Evolutionary conservation across 2,329 filamentous ascomycete species (phyloP).

Genomic region (Fusarium subtropicale): DNA sequence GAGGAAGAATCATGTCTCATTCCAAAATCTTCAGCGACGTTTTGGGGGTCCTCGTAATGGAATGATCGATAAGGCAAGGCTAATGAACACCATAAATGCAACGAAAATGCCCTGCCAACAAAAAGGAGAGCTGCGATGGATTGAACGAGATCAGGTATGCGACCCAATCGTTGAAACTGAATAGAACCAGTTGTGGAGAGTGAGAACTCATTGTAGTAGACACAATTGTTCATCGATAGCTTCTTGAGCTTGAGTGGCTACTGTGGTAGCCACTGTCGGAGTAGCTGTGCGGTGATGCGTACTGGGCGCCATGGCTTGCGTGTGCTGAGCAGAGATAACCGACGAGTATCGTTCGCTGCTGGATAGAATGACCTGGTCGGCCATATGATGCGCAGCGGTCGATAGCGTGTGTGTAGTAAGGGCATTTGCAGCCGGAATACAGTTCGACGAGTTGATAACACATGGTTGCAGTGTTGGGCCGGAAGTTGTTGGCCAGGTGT

Average conservation of each 20-base stretch:
- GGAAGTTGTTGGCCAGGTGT: slow-evolving; percentile 33
- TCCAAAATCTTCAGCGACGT: slow-evolving; percentile 50
- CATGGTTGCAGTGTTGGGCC: slow-evolving; percentile 64
- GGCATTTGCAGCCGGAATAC: slow-evolving; percentile 86
- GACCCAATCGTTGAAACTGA: slow-evolving; percentile 61
- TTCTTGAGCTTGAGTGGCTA: slow-evolving; percentile 58
- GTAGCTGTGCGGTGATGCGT: slow-evolving; percentile 57
- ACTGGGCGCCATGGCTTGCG: slow-evolving; percentile 53
- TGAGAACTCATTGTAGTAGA: slow-evolving; percentile 63
- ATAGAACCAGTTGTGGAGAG: slow-evolving; percentile 56
- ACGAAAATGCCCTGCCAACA: slow-evolving; percentile 60
- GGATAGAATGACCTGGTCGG: slow-evolving; percentile 75
- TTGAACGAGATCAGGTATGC: slow-evolving; percentile 61
- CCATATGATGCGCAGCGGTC: slow-evolving; percentile 84
- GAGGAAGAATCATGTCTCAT: slow-evolving; percentile 42
- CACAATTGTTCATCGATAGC: slow-evolving; percentile 65
- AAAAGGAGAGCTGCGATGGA: slow-evolving; percentile 62
- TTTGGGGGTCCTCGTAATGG: slow-evolving; percentile 38
- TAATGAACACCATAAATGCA: slow-evolving; percentile 49
- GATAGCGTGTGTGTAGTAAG: slow-evolving; percentile 88
- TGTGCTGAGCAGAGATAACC: slow-evolving; percentile 76
- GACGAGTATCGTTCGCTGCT: slow-evolving; percentile 82
- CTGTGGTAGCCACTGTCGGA: slow-evolving; percentile 68
- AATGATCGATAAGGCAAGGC: slow-evolving; percentile 17
- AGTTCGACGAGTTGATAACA: slow-evolving; percentile 89